phyloP scores from a whole-genome alignment of 495 filamentous ascomycete species.

The Lindgomyces ingoldianus region DNA sequence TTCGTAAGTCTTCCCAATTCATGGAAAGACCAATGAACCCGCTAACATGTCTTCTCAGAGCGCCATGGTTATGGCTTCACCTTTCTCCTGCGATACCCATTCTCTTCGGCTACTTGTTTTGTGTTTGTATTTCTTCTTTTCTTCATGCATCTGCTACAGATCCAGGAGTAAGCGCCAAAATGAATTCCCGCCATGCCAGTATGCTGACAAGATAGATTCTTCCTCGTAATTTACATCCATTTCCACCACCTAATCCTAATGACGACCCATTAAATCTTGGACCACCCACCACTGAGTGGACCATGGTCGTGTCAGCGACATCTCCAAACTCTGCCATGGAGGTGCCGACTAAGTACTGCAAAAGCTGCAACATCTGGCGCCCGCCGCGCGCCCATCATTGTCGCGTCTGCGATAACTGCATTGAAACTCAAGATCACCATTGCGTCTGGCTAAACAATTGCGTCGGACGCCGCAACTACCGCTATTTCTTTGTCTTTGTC shows the following conservation, averaged over 20 bases:
- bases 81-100: conserved; percentile 91
- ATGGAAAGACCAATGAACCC: conserved; percentile 10
- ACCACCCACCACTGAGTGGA: conserved; percentile 87
- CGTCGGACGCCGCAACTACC: conserved; percentile 94
- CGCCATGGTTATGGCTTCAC: conserved; percentile 86
- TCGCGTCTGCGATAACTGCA: conserved; percentile 92
- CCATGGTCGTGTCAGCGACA: conserved; percentile 76
- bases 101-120: conserved; percentile 85
- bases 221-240: conserved; percentile 77
- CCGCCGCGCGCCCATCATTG: conserved; percentile 95
- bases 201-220: conserved; percentile 59
- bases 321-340: conserved; percentile 82
- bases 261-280: conserved; percentile 78
- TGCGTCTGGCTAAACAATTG: conserved; percentile 99
- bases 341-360: conserved; percentile 96
- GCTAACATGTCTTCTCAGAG: conserved; percentile 48
- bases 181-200: background rate
- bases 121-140: conserved; percentile 88
- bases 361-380: conserved; percentile 94
- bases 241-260: conserved; percentile 59
- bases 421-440: conserved; percentile 97
- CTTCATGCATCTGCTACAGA: conserved; percentile 87
- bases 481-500: conserved; percentile 94
- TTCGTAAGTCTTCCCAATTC: conserved; percentile 64
- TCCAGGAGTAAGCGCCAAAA: conserved; percentile 70